A percentile compares a stretch with the other conserved stretches of the same genome.
Conservation (phyloP, 495 filamentous ascomycete genomes). For the Neurospora tetraspora region DNA sequence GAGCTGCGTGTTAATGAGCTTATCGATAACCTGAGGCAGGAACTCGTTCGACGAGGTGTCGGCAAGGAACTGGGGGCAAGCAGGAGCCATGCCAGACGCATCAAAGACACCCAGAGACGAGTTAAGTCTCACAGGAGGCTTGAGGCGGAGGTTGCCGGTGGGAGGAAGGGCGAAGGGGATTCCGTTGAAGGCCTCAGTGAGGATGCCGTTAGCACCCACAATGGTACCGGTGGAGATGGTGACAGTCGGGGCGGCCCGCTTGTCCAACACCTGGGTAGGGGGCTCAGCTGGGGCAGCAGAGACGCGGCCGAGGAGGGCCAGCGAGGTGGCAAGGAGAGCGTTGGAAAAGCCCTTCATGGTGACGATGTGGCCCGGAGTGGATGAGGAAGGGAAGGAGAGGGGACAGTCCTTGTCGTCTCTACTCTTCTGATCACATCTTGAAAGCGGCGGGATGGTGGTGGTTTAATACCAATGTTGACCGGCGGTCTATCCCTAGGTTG, state of each 20-base stretch:
- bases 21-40: conserved; percentile 37
- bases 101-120: conserved; percentile 39
- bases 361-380: neutral
- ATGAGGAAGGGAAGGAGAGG: neutral
- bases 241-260: conserved; percentile 37
- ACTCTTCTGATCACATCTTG: neutral
- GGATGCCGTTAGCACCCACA: conserved; percentile 27
- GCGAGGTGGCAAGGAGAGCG: conserved; percentile 8
- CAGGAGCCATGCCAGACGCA: conserved; percentile 36
- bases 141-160: conserved; percentile 31
- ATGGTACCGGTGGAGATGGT: conserved; percentile 38
- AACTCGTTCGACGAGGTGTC: conserved; percentile 34
- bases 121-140: conserved; percentile 30
- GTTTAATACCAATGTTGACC: neutral
- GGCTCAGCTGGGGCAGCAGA: conserved; percentile 22
- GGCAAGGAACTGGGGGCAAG: conserved; percentile 47
- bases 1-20: conserved; percentile 45
- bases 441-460: neutral
- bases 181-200: conserved; percentile 35
- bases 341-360: conserved; percentile 22
- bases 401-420: neutral
- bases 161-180: conserved; percentile 41
- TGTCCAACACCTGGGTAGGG: conserved; percentile 21
- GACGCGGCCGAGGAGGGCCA: conserved; percentile 16
- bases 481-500: neutral